Evolutionary conservation across 345 rosid species (phyloP).

Genomic region (Gossypium bickii): DNA sequence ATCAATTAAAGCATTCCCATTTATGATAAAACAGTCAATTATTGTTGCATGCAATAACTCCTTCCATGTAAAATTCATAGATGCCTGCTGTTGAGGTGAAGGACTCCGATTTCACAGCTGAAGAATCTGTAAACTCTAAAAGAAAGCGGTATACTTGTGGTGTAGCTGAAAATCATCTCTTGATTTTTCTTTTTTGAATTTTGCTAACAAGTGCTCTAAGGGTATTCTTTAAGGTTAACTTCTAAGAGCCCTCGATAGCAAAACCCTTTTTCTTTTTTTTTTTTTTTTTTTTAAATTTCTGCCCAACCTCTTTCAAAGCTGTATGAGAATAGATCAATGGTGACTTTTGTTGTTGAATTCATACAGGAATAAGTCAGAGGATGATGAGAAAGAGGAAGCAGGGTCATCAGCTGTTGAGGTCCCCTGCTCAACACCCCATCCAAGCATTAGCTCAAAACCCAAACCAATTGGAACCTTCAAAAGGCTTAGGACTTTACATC

Average conservation of each 20-base stretch:
- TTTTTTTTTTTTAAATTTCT: too few relatives aligned
- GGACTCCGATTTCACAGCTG: not conserved
- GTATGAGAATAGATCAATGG: not conserved
- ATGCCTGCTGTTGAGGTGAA: not conserved
- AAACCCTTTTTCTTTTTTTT: too few relatives aligned
- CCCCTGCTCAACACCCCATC: not conserved
- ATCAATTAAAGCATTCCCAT: not conserved
- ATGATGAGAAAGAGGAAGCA: not conserved
- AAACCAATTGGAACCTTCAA: slow-evolving; percentile 10
- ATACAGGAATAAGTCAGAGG: slow-evolving; percentile 2
- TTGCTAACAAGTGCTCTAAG: not conserved
- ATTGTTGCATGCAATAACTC: not conserved
- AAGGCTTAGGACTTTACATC: not conserved
- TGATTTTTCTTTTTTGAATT: not conserved
- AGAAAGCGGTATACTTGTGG: slow-evolving; percentile 11
- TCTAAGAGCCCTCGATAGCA: too few relatives aligned
- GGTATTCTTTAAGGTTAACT: not conserved
- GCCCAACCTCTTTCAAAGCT: too few relatives aligned
- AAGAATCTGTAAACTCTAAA: not conserved
- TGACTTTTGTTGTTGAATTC: not conserved
- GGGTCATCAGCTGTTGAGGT: not conserved
- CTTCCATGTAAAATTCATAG: slow-evolving; percentile 1
- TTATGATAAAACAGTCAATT: not conserved
- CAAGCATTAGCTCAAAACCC: not conserved
- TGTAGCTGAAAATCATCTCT: not conserved